phyloP scores from a whole-genome alignment of 2,329 filamentous ascomycete genomes.

The Aspergillus sp. region DNA sequence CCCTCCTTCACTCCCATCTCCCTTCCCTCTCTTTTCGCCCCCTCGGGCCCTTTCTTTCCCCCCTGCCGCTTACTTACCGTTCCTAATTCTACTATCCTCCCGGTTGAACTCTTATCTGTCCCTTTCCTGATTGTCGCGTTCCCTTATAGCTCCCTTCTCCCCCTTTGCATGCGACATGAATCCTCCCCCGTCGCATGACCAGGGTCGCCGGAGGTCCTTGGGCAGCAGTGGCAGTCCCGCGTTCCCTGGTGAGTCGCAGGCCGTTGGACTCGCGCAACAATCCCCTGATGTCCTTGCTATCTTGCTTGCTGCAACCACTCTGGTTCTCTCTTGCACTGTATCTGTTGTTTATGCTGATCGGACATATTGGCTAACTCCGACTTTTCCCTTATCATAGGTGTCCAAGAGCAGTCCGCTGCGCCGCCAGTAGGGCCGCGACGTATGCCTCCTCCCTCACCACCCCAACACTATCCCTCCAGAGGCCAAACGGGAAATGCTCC shows the following conservation, averaged over 20 bases:
- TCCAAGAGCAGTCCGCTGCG: conserved; percentile 36
- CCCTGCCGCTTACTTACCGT: conserved; percentile 5
- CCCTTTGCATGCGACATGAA: conserved; percentile 38
- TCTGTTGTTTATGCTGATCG: background rate
- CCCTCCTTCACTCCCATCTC: background rate
- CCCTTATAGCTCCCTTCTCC: conserved; percentile 7
- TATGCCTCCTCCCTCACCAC: conserved; percentile 56
- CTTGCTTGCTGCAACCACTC: background rate
- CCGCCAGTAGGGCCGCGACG: conserved; percentile 43
- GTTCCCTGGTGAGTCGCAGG: conserved; percentile 40
- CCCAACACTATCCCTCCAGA: conserved; percentile 50
- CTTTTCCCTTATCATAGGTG: conserved; percentile 21
- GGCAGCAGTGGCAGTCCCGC: conserved; percentile 41
- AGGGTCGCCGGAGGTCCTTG: conserved; percentile 37
- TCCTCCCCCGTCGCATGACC: conserved; percentile 36
- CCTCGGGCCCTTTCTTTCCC: conserved; percentile 9
- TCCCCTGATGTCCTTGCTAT: background rate
- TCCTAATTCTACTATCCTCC: background rate
- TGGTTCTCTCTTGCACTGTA: background rate
- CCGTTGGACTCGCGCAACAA: conserved; percentile 1
- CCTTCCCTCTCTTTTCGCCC: background rate
- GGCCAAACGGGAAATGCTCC: conserved; percentile 43
- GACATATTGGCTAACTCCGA: conserved; percentile 16
- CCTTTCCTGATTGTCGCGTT: conserved; percentile 4
- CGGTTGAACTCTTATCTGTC: background rate